Conservation (phyloP, 805 yeast genomes). For the Candida sonorensis region DNA sequence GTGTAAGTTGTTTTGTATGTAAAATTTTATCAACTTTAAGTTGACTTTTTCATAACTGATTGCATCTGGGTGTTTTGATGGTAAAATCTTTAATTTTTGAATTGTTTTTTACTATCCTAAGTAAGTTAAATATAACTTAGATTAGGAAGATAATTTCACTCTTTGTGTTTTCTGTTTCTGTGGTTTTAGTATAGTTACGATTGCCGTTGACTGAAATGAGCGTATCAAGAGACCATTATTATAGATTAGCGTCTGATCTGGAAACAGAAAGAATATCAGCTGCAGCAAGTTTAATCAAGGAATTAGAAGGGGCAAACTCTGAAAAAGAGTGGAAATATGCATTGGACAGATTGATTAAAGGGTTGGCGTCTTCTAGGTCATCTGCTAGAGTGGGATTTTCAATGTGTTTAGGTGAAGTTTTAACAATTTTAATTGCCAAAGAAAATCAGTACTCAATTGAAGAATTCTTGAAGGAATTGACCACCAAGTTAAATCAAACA, state of each 20-base stretch:
- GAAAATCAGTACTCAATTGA: conserved; percentile 31
- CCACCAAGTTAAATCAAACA: conserved; percentile 30
- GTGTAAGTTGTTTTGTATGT: too few species aligned
- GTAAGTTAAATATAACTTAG: too few species aligned
- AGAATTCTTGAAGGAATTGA: conserved; percentile 30
- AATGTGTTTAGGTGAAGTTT: conserved; percentile 72
- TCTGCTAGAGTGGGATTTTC: conserved; percentile 86
- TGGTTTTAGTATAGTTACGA: too few species aligned
- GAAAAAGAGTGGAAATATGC: conserved; percentile 77
- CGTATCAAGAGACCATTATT: conserved; percentile 71
- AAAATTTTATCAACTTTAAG: too few species aligned
- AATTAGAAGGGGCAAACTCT: conserved; percentile 38
- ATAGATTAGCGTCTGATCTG: conserved; percentile 68
- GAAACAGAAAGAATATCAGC: conserved; percentile 66
- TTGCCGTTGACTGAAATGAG: conserved; percentile 28
- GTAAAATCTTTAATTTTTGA: too few species aligned
- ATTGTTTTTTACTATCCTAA: too few species aligned
- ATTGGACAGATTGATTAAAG: conserved; percentile 67
- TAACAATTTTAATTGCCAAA: conserved; percentile 27
- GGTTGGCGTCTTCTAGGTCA: conserved; percentile 75
- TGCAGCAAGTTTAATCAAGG: conserved; percentile 59
- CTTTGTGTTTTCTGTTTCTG: too few species aligned
- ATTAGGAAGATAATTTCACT: too few species aligned
- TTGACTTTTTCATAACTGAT: too few species aligned
- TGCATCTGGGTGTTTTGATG: too few species aligned